A percentile compares a stretch with the other conserved stretches of the same genome.
Conservation (phyloP, 1,284 basidiomycete species). For the Melampsora larici-populina region DNA sequence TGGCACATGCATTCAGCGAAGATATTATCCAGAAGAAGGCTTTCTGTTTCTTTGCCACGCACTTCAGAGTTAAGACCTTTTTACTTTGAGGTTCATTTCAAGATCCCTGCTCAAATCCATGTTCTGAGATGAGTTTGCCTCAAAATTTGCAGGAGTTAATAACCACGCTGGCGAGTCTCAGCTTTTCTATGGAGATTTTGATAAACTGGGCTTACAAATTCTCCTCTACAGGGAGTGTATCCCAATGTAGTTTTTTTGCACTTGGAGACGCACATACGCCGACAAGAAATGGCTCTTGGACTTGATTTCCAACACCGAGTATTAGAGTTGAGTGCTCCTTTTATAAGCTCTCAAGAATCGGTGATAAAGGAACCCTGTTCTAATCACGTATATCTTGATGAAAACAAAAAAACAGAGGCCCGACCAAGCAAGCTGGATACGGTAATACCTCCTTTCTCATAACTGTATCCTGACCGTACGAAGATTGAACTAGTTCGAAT, state of each 20-base stretch:
- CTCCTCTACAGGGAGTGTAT: conserved; percentile 33
- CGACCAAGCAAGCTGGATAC: conserved; percentile 29
- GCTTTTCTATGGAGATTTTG: background rate
- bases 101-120: background rate
- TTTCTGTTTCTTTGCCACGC: conserved; percentile 43
- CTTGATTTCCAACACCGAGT: conserved; percentile 42
- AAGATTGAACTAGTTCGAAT: background rate
- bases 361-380: background rate
- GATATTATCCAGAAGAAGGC: conserved; percentile 61
- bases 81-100: background rate
- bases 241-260: conserved; percentile 42
- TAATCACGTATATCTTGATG: background rate
- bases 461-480: background rate
- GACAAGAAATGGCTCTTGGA: conserved; percentile 14
- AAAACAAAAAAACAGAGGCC: background rate
- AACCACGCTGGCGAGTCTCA: conserved; percentile 22
- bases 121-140: background rate
- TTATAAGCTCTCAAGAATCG: background rate
- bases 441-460: conserved; percentile 1
- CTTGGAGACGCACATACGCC: conserved; percentile 37
- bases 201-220: background rate
- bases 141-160: conserved; percentile 19
- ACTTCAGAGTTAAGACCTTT: conserved; percentile 33
- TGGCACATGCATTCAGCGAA: conserved; percentile 89
- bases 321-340: conserved; percentile 18